A percentile compares a stretch with the other conserved stretches of the same genome.
These are phyloP conservation scores for Blastobotrys terrestris DNA, from an alignment of 805 yeast species.

Conservation along the genomic window DNA sequence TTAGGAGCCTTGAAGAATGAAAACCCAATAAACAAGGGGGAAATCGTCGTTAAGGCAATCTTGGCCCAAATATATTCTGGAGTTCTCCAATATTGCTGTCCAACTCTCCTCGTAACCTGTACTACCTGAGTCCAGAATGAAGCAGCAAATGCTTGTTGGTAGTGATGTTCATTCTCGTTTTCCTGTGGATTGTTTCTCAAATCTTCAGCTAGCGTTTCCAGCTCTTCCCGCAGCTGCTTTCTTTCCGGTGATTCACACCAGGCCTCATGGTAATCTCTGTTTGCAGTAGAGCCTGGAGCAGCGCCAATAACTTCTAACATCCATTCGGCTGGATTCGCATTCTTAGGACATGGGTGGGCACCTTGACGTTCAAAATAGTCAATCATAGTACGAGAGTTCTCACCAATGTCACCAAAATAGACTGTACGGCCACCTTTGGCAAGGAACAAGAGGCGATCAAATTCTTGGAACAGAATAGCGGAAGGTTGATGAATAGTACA, in stretches of 20 bases:
- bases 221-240: slow-evolving; percentile 50
- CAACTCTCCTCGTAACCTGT: slow-evolving; percentile 46
- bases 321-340: slow-evolving; percentile 86
- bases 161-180: slow-evolving; percentile 24
- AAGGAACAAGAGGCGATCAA: slow-evolving; percentile 67
- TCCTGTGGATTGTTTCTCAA: slow-evolving; percentile 34
- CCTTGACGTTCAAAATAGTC: slow-evolving; percentile 62
- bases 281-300: slow-evolving; percentile 32
- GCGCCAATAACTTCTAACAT: slow-evolving; percentile 61
- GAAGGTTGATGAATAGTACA: slow-evolving; percentile 86
- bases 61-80: slow-evolving; percentile 56
- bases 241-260: slow-evolving; percentile 70
- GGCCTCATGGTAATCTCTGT: slow-evolving; percentile 45
- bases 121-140: slow-evolving; percentile 36
- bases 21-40: slow-evolving; percentile 61
- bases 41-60: slow-evolving; percentile 43
- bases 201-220: slow-evolving; percentile 54
- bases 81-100: slow-evolving; percentile 60
- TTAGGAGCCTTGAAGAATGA: slow-evolving; percentile 60
- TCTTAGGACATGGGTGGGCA: slow-evolving; percentile 57
- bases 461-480: slow-evolving; percentile 67
- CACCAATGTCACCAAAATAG: slow-evolving; percentile 69
- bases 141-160: slow-evolving; percentile 39
- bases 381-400: slow-evolving; percentile 50
- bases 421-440: slow-evolving; percentile 69